Evolutionary conservation across 768 basidiomycete genomes (phyloP).

Genomic region (Daedalea quercina): DNA sequence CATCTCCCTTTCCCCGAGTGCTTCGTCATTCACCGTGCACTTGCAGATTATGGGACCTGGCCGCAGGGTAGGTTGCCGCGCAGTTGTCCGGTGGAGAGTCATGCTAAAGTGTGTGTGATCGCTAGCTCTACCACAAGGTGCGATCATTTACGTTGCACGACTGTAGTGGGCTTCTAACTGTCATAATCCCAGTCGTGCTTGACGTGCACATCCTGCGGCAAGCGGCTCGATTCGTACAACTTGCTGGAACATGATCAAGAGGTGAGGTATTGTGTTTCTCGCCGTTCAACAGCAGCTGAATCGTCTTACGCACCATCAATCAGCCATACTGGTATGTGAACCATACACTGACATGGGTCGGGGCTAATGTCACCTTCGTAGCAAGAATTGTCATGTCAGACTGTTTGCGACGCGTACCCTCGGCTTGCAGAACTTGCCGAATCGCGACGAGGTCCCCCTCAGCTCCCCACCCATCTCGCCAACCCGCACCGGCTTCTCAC

Average conservation of each 20-base stretch:
- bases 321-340: constrained; percentile 40
- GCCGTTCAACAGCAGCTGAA: background rate
- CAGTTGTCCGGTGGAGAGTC: background rate
- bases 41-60: constrained; percentile 83
- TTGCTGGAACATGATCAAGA: constrained; percentile 80
- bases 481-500: constrained; percentile 18
- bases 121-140: constrained; percentile 77
- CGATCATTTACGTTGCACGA: background rate
- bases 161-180: background rate
- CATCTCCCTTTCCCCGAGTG: too few relatives aligned
- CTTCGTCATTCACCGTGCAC: too few relatives aligned
- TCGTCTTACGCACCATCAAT: background rate
- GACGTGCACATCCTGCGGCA: constrained; percentile 68
- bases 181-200: constrained; percentile 56
- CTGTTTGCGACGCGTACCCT: constrained; percentile 73
- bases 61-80: constrained; percentile 55
- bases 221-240: constrained; percentile 69
- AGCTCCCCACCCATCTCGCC: constrained; percentile 23
- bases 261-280: constrained; percentile 41
- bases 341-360: background rate
- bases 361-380: constrained; percentile 23
- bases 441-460: constrained; percentile 29
- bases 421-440: constrained; percentile 63
- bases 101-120: constrained; percentile 4
- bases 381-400: constrained; percentile 79